phyloP scores from a whole-genome alignment of 495 filamentous ascomycete genomes.

The Podospora tetraspora region DNA sequence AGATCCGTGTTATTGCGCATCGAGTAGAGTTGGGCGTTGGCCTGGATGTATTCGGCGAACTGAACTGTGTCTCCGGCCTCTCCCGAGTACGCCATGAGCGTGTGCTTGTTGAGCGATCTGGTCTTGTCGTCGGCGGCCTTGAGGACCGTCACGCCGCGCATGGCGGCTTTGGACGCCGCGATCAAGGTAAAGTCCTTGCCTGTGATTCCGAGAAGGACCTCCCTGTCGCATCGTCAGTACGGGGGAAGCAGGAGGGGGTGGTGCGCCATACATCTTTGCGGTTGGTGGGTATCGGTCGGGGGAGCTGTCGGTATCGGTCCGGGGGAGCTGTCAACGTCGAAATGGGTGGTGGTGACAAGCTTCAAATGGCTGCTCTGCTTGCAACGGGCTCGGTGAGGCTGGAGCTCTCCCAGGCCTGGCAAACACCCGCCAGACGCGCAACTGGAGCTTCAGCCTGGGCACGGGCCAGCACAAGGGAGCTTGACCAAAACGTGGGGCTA shows the following conservation, averaged over 20 bases:
- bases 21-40: constrained; percentile 94
- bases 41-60: constrained; percentile 99
- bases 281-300: not conserved
- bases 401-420: constrained; percentile 2
- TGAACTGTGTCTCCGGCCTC: constrained; percentile 99
- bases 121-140: constrained; percentile 98
- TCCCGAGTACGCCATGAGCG: constrained; percentile 91
- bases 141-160: constrained; percentile 93
- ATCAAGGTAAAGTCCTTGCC: constrained; percentile 98
- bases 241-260: not conserved
- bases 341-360: constrained; percentile 9
- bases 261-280: constrained; percentile 17
- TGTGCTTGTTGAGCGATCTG: constrained; percentile 79
- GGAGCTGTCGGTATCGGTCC: not conserved
- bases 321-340: not conserved
- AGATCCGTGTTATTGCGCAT: constrained; percentile 96
- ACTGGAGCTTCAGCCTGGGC: constrained; percentile 29
- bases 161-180: constrained; percentile 93
- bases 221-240: constrained; percentile 52
- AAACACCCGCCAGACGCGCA: constrained; percentile 18
- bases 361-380: constrained; percentile 6
- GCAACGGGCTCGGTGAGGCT: constrained; percentile 3
- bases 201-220: constrained; percentile 95
- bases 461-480: constrained; percentile 15
- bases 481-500: constrained; percentile 1